phyloP scores from a whole-genome alignment of 768 basidiomycete species.

The Lentinula detonsa region DNA sequence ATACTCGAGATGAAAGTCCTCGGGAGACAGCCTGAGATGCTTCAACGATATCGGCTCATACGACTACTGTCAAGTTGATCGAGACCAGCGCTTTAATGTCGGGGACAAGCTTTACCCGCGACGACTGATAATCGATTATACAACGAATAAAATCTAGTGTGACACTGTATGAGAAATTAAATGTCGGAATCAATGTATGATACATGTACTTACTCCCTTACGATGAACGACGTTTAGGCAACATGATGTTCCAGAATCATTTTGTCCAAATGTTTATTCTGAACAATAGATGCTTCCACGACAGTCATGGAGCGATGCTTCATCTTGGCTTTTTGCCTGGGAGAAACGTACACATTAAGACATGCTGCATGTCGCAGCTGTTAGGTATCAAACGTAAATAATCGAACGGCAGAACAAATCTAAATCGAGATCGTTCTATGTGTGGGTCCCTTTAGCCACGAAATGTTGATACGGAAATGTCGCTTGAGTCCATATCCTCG shows the following conservation, averaged over 20 bases:
- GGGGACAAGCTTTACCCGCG: not conserved
- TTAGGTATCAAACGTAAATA: slow-evolving; percentile 48
- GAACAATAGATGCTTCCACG: not conserved
- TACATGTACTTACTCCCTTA: no score
- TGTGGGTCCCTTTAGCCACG: not conserved
- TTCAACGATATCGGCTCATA: not conserved
- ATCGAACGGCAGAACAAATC: slow-evolving; percentile 58
- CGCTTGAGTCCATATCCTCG: slow-evolving; percentile 30
- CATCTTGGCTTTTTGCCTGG: not conserved
- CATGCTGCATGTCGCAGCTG: slow-evolving; percentile 46
- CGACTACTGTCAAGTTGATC: not conserved
- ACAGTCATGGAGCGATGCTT: slow-evolving; percentile 2
- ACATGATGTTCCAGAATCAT: not conserved
- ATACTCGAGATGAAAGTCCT: not conserved
- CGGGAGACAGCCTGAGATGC: not conserved
- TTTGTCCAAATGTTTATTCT: not conserved
- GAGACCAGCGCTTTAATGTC: not conserved
- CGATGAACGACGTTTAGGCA: no score
- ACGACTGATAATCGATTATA: not conserved
- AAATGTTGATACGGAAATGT: not conserved
- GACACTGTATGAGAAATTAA: not conserved
- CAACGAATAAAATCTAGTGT: not conserved
- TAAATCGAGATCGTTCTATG: slow-evolving; percentile 60
- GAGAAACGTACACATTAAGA: slow-evolving; percentile 36
- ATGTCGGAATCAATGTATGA: not conserved